Evolutionary conservation across 129 eudicot species (phyloP), one percentile per base, ranked within the genome.

Genomic region (Tagetes patula): DNA sequence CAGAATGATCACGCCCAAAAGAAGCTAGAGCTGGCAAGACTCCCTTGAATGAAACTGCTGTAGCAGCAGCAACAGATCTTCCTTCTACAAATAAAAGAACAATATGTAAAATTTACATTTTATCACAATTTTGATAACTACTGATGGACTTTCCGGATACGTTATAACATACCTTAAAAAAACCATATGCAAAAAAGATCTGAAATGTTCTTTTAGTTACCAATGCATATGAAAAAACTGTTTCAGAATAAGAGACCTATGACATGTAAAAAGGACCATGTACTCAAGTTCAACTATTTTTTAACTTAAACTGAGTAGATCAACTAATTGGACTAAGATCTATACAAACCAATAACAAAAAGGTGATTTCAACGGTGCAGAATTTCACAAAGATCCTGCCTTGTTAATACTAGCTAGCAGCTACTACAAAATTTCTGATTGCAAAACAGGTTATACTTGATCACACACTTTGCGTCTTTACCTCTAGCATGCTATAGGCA

Each of bases 21-120:
- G 93, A 83, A 74, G 91, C 81, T 79, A 90, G 72, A 47, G 88
- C 85, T 31, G 96, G 82, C 52, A 77, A 69, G 52, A 73, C 76
- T 71, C 94, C 97, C 73, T 88, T 89, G 42, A 62, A 56, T 11
- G 87, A 75, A 91, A 95, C 86, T 37, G 88, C 89, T 2, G 93
- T 82, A 0, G 86, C 89, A 11, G 88, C 88, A 56, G 91, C 91
- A 56, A 75, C 84, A 40, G 87, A 85, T 86, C 83, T 81, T 41
- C 96, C 96, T 76, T 85, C 96, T 94, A 71, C 82, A 80, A 39
- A 52, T 12, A 13, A 6, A 78, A 41, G 48, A 40, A 40, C 7
- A 52, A 40, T 48, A 31, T 31, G 67, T 8, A 49, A 60, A 70
- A 0, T 63, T 60, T 33, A 61, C 60, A 46, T 53, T 39, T 30